Evolutionary conservation across 2,329 filamentous ascomycete species (phyloP), one percentile per base, ranked within the genome.

Genomic region (Sclerotinia sclerotiorum): DNA sequence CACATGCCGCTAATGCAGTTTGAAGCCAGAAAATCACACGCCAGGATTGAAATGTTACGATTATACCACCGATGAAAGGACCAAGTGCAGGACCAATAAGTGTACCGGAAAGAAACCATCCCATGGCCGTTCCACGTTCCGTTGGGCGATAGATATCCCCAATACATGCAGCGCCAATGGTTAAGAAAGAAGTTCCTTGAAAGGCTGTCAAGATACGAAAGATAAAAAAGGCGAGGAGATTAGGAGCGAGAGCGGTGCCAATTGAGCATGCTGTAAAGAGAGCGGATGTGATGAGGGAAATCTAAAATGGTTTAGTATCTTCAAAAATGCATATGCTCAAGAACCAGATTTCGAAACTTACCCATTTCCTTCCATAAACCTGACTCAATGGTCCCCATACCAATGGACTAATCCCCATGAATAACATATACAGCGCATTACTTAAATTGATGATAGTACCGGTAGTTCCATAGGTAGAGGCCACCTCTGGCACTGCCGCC

Each of bases 1-100:
- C 88, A 0, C 84, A 75, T 2, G 85, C 89, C 0, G 88, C 88
- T 7, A 93, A 82, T 0, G 85, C 90, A 0, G 88, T 87, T 75
- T 93, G 90, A 0, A 94, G 81, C 88, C 90, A 93, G 80, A 93
- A 93, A 65, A 93, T 92, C 54, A 86, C 85, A 24, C 90, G 84
- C 91, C 91, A 94, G 2, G 83, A 85, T 8, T 84, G 82, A 78
- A 87, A 93, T 0, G 90, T 93, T 21, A 93, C 89, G 63, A 94
- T 91, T 56, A 93, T 87, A 32, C 90, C 91, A 67, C 91, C 87
- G 13, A 93, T 81, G 73, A 92, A 90, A 0, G 87, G 86, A 0
- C 90, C 90, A 74, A 90, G 82, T 0, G 87, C 88, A 8, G 91
- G 90, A 0, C 90, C 91, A 57, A 92, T 86, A 0, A 93, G 80